These are phyloP conservation scores for Vitis amurensis DNA, from an alignment of 164 flowering plant species.

Conservation along the genomic window DNA sequence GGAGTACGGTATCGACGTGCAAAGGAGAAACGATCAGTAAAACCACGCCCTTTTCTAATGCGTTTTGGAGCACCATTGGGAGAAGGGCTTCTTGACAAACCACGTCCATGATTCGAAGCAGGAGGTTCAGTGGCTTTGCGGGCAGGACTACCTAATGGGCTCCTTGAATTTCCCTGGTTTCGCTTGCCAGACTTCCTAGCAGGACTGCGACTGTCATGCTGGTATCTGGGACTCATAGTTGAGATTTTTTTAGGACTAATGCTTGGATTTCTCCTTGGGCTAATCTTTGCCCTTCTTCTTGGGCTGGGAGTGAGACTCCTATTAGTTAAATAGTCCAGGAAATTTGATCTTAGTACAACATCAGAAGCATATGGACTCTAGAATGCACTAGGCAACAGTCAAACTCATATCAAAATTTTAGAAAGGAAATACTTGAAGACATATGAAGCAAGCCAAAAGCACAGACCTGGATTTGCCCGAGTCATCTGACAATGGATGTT, in stretches of 20 bases:
- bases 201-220: constrained; percentile 29
- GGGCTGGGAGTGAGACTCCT: constrained; percentile 46
- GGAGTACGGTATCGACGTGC: constrained; percentile 86
- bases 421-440: neutral
- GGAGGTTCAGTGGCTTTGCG: constrained; percentile 38
- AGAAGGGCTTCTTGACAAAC: constrained; percentile 48
- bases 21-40: constrained; percentile 68
- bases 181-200: constrained; percentile 20
- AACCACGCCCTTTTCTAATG: constrained; percentile 85
- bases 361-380: neutral
- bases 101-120: constrained; percentile 25
- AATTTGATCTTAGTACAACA: neutral
- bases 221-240: constrained; percentile 22
- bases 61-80: constrained; percentile 64
- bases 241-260: constrained; percentile 30
- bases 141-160: constrained; percentile 34
- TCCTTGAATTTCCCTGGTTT: constrained; percentile 27
- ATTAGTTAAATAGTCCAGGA: constrained; percentile 17
- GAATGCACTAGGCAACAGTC: neutral
- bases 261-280: constrained; percentile 33
- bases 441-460: constrained; percentile 7
- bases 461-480: constrained; percentile 56
- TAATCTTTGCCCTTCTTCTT: constrained; percentile 20
- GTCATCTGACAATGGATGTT: constrained; percentile 26
- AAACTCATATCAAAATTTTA: neutral